Percentiles rank a stretch among this genome's conserved stretches.
These are phyloP conservation scores for Fraxinus platypoda DNA, from an alignment of 305 asterid species.

Conservation along the genomic window DNA sequence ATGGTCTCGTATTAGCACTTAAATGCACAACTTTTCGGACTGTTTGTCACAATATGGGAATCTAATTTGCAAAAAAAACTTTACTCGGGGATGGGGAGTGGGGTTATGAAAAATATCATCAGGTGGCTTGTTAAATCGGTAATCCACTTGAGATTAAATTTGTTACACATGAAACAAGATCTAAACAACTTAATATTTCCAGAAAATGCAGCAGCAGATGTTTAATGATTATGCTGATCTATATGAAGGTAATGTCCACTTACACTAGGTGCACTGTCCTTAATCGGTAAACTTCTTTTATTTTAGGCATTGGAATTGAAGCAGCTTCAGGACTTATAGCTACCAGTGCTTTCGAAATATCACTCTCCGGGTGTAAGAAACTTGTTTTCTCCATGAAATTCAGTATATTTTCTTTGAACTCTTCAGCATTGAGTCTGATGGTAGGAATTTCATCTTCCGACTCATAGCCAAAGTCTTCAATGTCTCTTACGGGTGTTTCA, in stretches of 20 bases:
- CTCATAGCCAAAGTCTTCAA: constrained; percentile 32
- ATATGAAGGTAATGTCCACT: constrained; percentile 24
- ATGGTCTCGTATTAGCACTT: background rate
- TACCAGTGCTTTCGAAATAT: constrained; percentile 32
- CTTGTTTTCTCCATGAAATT: constrained; percentile 9
- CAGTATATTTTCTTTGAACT: constrained; percentile 6
- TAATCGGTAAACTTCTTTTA: constrained; percentile 24
- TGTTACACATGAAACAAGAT: background rate
- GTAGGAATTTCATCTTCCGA: constrained; percentile 30
- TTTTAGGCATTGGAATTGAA: constrained; percentile 26
- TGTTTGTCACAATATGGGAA: background rate
- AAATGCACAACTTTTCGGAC: background rate
- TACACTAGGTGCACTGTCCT: constrained; percentile 55
- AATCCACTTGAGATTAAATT: too few species aligned
- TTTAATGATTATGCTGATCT: background rate
- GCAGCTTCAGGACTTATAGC: constrained; percentile 23
- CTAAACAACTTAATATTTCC: background rate
- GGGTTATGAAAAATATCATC: background rate
- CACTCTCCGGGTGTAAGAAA: background rate
- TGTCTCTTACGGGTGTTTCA: constrained; percentile 28
- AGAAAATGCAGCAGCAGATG: background rate
- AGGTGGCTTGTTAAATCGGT: background rate
- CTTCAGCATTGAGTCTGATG: constrained; percentile 26
- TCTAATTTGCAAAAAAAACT: background rate
- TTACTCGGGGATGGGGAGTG: background rate